A percentile compares a stretch with the other conserved stretches of the same genome.
Conservation (phyloP, 129 eudicot species). For the sunflower (Helianthus annuus) region HanXRQr2.0-SUNRISE NC_035448.2:74705-75204, state of each 20-base stretch:
- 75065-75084: slow-evolving; percentile 19
- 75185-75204: not conserved
- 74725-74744: slow-evolving; percentile 30
- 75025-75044: slow-evolving; percentile 12
- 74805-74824: not conserved
- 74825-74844: not conserved
- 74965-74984: slow-evolving; percentile 14
- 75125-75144: not conserved
- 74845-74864: not conserved
- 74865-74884: not conserved
- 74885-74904: not conserved
- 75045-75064: slow-evolving; percentile 13
- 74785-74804: no score
- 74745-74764: slow-evolving; percentile 28
- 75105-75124: not conserved
- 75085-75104: slow-evolving; percentile 15
- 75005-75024: slow-evolving; percentile 15
- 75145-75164: not conserved
- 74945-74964: slow-evolving; percentile 14
- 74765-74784: not conserved
- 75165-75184: not conserved
- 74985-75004: not conserved
- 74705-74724: slow-evolving; percentile 66
- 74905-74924: slow-evolving; percentile 9
- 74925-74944: slow-evolving; percentile 18